phyloP scores from a whole-genome alignment of 2,329 filamentous ascomycete species.

The Fusarium goolgardi region DNA sequence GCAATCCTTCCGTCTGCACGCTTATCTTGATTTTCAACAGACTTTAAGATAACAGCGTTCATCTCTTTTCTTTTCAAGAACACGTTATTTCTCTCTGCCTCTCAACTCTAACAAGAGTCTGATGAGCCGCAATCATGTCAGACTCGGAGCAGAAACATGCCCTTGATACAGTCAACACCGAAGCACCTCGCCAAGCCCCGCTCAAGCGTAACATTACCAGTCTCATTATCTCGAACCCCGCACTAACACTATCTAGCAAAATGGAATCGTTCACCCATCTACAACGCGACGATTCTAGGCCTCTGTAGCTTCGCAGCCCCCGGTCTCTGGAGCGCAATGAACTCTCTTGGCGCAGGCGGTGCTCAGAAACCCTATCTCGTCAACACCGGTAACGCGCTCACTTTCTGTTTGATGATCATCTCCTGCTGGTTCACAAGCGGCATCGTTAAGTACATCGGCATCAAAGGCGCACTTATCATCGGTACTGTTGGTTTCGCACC shows the following conservation, averaged over 20 bases:
- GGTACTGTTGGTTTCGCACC: slow-evolving; percentile 58
- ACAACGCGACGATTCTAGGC: slow-evolving; percentile 48
- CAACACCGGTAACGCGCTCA: slow-evolving; percentile 66
- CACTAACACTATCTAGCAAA: slow-evolving; percentile 25
- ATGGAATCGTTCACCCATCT: slow-evolving; percentile 46
- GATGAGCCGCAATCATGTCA: background rate
- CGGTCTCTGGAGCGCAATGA: slow-evolving; percentile 48
- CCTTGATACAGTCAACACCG: background rate
- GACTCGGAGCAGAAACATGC: slow-evolving; percentile 6
- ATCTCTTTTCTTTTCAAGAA: background rate
- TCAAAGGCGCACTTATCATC: slow-evolving; percentile 54
- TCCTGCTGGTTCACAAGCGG: slow-evolving; percentile 62
- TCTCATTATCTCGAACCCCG: background rate
- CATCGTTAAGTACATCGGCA: slow-evolving; percentile 43
- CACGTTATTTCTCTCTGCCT: background rate
- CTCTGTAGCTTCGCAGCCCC: slow-evolving; percentile 48
- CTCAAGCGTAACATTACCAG: slow-evolving; percentile 8
- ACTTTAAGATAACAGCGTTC: background rate
- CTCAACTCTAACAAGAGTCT: background rate
- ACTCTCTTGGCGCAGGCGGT: slow-evolving; percentile 55
- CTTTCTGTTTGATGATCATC: slow-evolving; percentile 60
- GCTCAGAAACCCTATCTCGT: slow-evolving; percentile 71
- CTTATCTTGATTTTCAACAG: slow-evolving; percentile 5
- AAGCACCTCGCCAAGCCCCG: background rate
- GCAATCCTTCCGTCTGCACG: background rate